Conservation (phyloP, 1,284 basidiomycete genomes). For the Ceratobasidium sp. region DNA sequence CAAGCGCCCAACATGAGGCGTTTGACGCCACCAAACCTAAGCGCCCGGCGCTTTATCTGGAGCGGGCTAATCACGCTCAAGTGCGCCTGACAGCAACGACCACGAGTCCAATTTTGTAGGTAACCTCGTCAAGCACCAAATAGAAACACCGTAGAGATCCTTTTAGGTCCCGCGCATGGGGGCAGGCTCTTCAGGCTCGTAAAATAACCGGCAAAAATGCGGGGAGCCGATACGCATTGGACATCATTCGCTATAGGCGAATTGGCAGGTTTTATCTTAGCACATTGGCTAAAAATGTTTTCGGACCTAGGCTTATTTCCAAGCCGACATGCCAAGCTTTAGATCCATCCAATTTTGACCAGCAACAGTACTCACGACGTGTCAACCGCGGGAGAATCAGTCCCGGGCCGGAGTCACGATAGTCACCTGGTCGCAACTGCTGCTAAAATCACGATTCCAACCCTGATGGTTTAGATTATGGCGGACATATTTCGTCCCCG, state of each 20-base stretch:
- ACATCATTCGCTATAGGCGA: not conserved
- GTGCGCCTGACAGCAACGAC: not conserved
- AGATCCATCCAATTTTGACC: not conserved
- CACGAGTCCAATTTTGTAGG: not conserved
- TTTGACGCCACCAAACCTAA: conserved; percentile 6
- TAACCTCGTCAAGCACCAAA: not conserved
- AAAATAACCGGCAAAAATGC: not conserved
- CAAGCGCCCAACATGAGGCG: no score
- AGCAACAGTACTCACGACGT: not conserved
- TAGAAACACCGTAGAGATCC: not conserved
- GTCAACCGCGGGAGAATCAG: conserved; percentile 3
- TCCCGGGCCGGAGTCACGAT: conserved; percentile 9
- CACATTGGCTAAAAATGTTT: conserved; percentile 1
- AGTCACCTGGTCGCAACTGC: not conserved
- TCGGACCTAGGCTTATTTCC: not conserved
- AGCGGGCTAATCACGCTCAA: not conserved
- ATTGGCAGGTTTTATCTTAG: not conserved
- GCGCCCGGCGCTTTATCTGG: not conserved
- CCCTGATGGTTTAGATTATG: not conserved
- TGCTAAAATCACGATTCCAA: not conserved
- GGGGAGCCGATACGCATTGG: not conserved
- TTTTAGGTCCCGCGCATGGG: not conserved
- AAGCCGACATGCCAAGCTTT: not conserved
- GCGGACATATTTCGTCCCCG: not conserved
- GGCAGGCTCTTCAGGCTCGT: not conserved